These are phyloP conservation scores for Dipteronia dyeriana DNA, from an alignment of 345 rosid genomes.

Conservation along the genomic window DNA sequence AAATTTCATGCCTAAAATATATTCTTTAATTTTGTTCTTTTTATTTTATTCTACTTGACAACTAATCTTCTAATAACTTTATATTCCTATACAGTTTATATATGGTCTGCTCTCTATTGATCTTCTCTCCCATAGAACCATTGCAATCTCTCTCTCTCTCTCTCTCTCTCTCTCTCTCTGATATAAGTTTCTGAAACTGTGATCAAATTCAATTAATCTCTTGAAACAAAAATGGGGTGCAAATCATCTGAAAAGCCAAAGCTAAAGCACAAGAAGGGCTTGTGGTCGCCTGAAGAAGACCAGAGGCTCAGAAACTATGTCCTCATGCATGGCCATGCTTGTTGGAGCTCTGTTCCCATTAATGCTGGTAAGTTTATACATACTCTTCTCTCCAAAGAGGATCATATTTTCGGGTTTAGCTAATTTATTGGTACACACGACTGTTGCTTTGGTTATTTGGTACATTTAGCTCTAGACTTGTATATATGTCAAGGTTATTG, in stretches of 20 bases:
- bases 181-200: not conserved
- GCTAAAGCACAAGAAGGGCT: slow-evolving; percentile 75
- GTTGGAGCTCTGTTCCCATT: slow-evolving; percentile 89
- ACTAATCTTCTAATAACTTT: slow-evolving; percentile 26
- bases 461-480: too few relatives aligned
- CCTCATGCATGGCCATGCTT: slow-evolving; percentile 69
- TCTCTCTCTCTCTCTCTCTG: slow-evolving; percentile 8
- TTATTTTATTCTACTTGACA: slow-evolving; percentile 5
- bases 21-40: not conserved
- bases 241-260: slow-evolving; percentile 52
- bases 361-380: slow-evolving; percentile 59
- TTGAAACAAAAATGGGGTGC: slow-evolving; percentile 35
- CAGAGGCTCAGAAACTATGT: slow-evolving; percentile 63
- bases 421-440: not conserved
- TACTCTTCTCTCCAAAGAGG: too few relatives aligned
- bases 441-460: too few relatives aligned
- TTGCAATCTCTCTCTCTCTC: slow-evolving; percentile 19
- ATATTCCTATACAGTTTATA: slow-evolving; percentile 12
- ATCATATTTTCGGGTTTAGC: too few relatives aligned
- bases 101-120: slow-evolving; percentile 39
- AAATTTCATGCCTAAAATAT: not conserved
- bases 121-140: slow-evolving; percentile 7
- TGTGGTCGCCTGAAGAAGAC: slow-evolving; percentile 99
- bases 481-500: too few relatives aligned
- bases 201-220: slow-evolving; percentile 12